A percentile compares a stretch with the other conserved stretches of the same genome.
These are phyloP conservation scores for Leishmania mexicana DNA, from an alignment of 208 protist genomes.

Conservation along the genomic window DNA sequence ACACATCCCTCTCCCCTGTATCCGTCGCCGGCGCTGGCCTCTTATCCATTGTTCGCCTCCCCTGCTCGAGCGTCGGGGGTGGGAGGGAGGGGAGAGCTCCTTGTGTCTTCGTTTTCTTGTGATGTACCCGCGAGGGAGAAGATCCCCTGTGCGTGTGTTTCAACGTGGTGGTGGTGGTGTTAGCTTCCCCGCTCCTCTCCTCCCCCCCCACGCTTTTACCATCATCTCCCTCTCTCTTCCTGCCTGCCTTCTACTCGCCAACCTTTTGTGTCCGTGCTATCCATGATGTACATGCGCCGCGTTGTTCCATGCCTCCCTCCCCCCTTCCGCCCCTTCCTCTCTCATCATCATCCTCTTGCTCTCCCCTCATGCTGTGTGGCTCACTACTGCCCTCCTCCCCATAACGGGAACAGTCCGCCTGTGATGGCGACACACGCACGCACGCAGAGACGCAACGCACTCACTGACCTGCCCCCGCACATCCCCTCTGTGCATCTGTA, in stretches of 20 bases:
- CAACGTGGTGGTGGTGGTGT: background rate
- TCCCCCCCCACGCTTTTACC: background rate
- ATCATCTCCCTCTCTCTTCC: background rate
- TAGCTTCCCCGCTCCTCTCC: background rate
- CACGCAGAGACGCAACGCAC: no score
- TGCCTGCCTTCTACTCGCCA: background rate
- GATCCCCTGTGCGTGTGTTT: background rate
- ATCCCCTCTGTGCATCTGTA: no score
- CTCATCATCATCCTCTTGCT: background rate
- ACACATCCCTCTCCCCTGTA: no score
- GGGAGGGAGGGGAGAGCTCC: background rate
- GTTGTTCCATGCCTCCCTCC: background rate
- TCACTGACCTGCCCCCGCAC: no score
- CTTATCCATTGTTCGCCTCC: background rate
- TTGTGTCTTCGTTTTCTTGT: background rate
- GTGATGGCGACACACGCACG: no score
- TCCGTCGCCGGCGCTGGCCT: background rate
- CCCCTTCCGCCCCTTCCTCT: background rate
- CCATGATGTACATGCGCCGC: conserved; percentile 2
- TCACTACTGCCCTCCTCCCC: background rate
- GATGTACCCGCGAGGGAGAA: no score
- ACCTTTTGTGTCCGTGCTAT: background rate
- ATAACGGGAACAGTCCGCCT: no score
- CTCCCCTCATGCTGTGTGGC: background rate
- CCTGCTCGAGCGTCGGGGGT: background rate